A percentile compares a stretch with the other conserved stretches of the same genome.
Evolutionary conservation across 2,329 filamentous ascomycete species (phyloP).

Genomic region (Pseudocercospora musae): DNA sequence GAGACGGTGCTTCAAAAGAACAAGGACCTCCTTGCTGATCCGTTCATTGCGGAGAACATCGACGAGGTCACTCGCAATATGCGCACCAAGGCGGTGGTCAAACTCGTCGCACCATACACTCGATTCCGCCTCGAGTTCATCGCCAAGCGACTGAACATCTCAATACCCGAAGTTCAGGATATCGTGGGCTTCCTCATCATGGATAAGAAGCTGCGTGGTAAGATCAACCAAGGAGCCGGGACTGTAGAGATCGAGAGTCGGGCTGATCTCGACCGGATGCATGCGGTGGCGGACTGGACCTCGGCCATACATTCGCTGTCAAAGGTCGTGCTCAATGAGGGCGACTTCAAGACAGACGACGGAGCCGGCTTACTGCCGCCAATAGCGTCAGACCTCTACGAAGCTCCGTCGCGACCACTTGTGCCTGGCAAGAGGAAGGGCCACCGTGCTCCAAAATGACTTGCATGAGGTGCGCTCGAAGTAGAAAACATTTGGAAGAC

Average conservation of each 20-base stretch:
- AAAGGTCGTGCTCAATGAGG: conserved; percentile 69
- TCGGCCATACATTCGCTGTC: conserved; percentile 67
- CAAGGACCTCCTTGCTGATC: conserved; percentile 82
- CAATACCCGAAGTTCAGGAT: conserved; percentile 82
- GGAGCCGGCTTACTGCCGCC: conserved; percentile 14
- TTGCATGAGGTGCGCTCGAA: conserved; percentile 18
- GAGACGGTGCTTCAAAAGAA: conserved; percentile 83
- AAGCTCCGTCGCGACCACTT: conserved; percentile 16
- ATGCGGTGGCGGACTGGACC: conserved; percentile 70
- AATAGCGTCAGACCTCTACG: conserved; percentile 12
- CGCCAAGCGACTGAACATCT: conserved; percentile 81
- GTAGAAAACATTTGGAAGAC: conserved; percentile 18
- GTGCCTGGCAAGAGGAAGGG: conserved; percentile 32
- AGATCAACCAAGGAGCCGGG: conserved; percentile 84
- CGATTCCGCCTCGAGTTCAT: conserved; percentile 87
- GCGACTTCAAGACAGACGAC: conserved; percentile 61
- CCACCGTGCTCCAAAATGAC: conserved; percentile 30
- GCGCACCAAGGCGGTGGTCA: conserved; percentile 91
- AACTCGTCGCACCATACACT: conserved; percentile 91
- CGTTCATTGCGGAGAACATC: conserved; percentile 98
- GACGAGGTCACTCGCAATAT: conserved; percentile 98
- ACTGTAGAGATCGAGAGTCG: conserved; percentile 75
- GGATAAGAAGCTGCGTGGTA: conserved; percentile 79
- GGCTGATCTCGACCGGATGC: conserved; percentile 70
- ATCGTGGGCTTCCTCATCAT: conserved; percentile 94